Evolutionary conservation across 2,329 filamentous ascomycete species (phyloP).

Genomic region (Neospermospora avenae): DNA sequence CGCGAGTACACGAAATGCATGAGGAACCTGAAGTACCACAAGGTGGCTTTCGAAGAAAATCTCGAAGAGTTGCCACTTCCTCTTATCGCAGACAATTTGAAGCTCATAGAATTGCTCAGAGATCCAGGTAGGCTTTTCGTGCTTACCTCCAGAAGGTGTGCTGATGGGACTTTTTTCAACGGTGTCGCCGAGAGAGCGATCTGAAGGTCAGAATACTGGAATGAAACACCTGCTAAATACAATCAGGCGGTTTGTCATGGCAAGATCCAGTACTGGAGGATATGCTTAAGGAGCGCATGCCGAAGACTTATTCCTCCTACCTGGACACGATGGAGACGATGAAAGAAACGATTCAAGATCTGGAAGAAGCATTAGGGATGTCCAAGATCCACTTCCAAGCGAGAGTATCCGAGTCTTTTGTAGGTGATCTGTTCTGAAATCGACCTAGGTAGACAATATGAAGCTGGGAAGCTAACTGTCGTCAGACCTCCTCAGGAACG

Average conservation of each 20-base stretch:
- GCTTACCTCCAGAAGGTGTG: not conserved
- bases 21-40: constrained; percentile 15
- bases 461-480: no score
- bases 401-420: constrained; percentile 8
- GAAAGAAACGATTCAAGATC: constrained; percentile 8
- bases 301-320: constrained; percentile 17
- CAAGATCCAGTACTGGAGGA: constrained; percentile 13
- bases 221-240: not conserved
- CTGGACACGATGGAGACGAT: constrained; percentile 20
- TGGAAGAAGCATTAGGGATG: constrained; percentile 15
- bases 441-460: not conserved
- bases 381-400: constrained; percentile 17
- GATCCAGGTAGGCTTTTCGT: constrained; percentile 4
- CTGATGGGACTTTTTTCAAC: not conserved
- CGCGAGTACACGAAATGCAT: constrained; percentile 18
- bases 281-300: constrained; percentile 14
- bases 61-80: constrained; percentile 18
- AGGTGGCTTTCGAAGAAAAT: constrained; percentile 17
- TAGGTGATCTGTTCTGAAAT: not conserved
- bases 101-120: constrained; percentile 4
- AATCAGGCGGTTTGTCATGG: constrained; percentile 14
- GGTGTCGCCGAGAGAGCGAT: not conserved
- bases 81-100: constrained; percentile 18
- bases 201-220: not conserved
- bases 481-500: not conserved